Conservation (phyloP, 83 land plant species). For the Picea engelmannii region DNA sequence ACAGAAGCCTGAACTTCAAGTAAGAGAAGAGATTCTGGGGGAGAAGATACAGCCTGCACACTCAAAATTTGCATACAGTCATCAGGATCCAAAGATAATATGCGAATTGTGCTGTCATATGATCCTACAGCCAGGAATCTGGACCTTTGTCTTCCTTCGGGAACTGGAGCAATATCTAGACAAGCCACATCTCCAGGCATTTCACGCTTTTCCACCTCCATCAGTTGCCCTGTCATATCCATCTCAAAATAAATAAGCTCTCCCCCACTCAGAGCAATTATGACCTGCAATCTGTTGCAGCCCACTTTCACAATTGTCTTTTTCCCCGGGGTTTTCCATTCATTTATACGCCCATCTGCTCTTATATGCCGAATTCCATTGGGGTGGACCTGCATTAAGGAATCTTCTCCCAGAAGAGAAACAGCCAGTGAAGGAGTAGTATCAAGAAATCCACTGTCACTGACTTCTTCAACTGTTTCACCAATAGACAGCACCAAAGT, state of each 20-base stretch:
- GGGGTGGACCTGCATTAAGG: slow-evolving; percentile 98
- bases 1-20: no score
- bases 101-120: slow-evolving; percentile 86
- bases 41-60: slow-evolving; percentile 82
- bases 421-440: slow-evolving; percentile 91
- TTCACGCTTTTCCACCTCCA: slow-evolving; percentile 93
- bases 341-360: slow-evolving; percentile 92
- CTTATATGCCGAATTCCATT: slow-evolving; percentile 95
- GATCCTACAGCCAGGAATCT: slow-evolving; percentile 94
- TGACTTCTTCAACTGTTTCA: slow-evolving; percentile 98
- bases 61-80: slow-evolving; percentile 94
- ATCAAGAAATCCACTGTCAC: slow-evolving; percentile 96
- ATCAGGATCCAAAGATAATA: slow-evolving; percentile 92
- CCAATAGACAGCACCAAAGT: slow-evolving; percentile 99
- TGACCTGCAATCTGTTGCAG: slow-evolving; percentile 91
- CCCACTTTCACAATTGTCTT: slow-evolving; percentile 93
- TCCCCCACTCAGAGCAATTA: slow-evolving; percentile 93
- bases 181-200: slow-evolving; percentile 95
- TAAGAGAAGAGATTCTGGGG: slow-evolving; percentile 35
- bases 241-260: slow-evolving; percentile 96
- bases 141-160: slow-evolving; percentile 95
- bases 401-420: slow-evolving; percentile 93
- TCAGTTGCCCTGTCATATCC: slow-evolving; percentile 87
- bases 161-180: slow-evolving; percentile 98
- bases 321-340: slow-evolving; percentile 99